Evolutionary conservation across 495 filamentous ascomycete species (phyloP).

Genomic region (Penicillium bialowiezense): DNA sequence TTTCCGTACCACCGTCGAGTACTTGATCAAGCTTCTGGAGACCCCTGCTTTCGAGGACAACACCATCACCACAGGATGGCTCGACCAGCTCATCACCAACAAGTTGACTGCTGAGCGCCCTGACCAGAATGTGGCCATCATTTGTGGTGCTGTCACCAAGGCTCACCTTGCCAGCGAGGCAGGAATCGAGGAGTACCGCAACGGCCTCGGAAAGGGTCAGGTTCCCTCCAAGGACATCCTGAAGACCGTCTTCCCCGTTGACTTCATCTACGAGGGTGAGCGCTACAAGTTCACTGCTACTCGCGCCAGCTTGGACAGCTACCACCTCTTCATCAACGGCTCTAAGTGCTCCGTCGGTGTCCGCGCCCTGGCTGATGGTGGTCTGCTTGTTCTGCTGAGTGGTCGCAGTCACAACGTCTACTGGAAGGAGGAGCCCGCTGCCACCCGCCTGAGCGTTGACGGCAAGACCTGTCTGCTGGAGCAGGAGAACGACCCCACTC

Average conservation of each 20-base stretch:
- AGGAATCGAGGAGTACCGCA: slow-evolving; percentile 81
- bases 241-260: slow-evolving; percentile 96
- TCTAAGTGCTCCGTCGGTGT: slow-evolving; percentile 95
- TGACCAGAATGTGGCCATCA: slow-evolving; percentile 83
- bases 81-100: slow-evolving; percentile 97
- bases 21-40: slow-evolving; percentile 97
- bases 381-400: slow-evolving; percentile 83
- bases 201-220: slow-evolving; percentile 93
- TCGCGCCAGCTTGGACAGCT: slow-evolving; percentile 87
- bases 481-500: slow-evolving; percentile 98
- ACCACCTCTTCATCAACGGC: slow-evolving; percentile 98
- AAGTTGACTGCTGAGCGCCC: slow-evolving; percentile 96
- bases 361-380: slow-evolving; percentile 88
- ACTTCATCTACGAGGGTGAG: slow-evolving; percentile 96
- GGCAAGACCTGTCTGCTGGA: slow-evolving; percentile 97
- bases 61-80: slow-evolving; percentile 98
- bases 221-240: slow-evolving; percentile 93
- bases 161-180: slow-evolving; percentile 89
- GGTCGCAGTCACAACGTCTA: slow-evolving; percentile 97
- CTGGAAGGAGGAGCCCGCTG: slow-evolving; percentile 98
- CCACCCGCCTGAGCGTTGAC: slow-evolving; percentile 93
- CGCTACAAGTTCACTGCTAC: slow-evolving; percentile 99
- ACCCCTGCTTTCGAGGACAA: slow-evolving; percentile 98
- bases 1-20: slow-evolving; percentile 97
- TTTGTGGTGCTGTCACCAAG: slow-evolving; percentile 92